Evolutionary conservation across 1,284 basidiomycete species (phyloP), one percentile per base, ranked within the genome.

Genomic region (Rhodotorula sp.): DNA sequence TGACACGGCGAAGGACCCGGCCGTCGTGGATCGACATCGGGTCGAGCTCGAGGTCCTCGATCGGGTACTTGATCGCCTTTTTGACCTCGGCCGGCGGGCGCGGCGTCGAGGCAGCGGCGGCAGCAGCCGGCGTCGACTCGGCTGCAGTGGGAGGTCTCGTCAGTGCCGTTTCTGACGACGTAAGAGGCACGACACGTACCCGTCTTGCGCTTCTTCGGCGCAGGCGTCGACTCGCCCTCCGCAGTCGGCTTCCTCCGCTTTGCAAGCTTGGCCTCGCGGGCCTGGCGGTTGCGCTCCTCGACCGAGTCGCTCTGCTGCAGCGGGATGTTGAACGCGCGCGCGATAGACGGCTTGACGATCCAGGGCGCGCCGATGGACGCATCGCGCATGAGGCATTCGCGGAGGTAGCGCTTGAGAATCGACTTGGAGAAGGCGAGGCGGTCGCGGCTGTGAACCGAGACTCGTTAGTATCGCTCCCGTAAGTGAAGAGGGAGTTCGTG

Each of bases 361-460:
- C 96, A 99, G 6, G 96, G 94, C 0, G 92, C 92, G 46, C 91
- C 94, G 51, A 96, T 90, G 29, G 92, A 90, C 22, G 94, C 86
- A 72, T 96, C 94, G 61, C 96, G 89, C 77, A 91, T 88, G 7
- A 98, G 89, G 79, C 92, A 95, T 80, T 98, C 96, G 72, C 92
- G 90, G 64, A 99, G 90, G 83, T 96, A 98, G 51, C 94, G 91
- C 75, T 94, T 92, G 41, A 99, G 86, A 78, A 98, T 96, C 25
- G 94, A 94, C 81, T 97, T 97, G 56, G 93, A 96, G 83, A 97
- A 98, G 32, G 91, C 89, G 48, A 95, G 86, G 69, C 95, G 91
- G 81, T 99, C 96, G 72, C 96, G 92, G n/a, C 70, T 72, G 60
- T 1, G 4, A 2, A 19, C 36, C 5, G 10, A 27, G 19, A n/a